A percentile compares a stretch with the other conserved stretches of the same genome.
These are phyloP conservation scores for Niebla homalea DNA, from an alignment of 495 filamentous ascomycete genomes.

Conservation along the genomic window DNA sequence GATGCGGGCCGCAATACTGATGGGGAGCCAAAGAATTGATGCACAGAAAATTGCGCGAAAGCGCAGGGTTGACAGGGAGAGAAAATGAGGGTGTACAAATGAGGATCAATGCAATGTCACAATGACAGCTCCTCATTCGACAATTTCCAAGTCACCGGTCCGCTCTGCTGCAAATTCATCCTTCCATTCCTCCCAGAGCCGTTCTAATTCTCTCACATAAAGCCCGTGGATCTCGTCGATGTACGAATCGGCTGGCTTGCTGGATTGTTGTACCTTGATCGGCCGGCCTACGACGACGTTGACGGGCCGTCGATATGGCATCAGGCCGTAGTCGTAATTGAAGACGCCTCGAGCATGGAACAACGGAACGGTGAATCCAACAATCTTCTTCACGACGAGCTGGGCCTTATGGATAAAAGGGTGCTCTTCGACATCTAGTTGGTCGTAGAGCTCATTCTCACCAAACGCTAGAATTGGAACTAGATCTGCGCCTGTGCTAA, in stretches of 20 bases:
- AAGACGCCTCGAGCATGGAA: constrained; percentile 87
- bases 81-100: too few relatives aligned
- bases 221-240: constrained; percentile 63
- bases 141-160: constrained; percentile 61
- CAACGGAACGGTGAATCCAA: constrained; percentile 89
- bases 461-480: constrained; percentile 88
- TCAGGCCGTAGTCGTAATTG: constrained; percentile 91
- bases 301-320: constrained; percentile 80
- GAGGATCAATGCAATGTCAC: background rate
- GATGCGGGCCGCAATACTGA: too few relatives aligned
- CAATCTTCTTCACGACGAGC: constrained; percentile 61
- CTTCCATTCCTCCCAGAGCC: constrained; percentile 81
- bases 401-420: constrained; percentile 65
- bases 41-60: too few relatives aligned
- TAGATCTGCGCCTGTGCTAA: constrained; percentile 78
- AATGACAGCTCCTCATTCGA: constrained; percentile 40
- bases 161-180: constrained; percentile 66
- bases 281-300: constrained; percentile 81
- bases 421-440: constrained; percentile 55
- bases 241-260: constrained; percentile 53
- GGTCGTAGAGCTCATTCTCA: constrained; percentile 92
- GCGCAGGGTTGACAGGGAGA: too few relatives aligned
- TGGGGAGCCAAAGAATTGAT: too few relatives aligned
- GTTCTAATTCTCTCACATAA: constrained; percentile 67
- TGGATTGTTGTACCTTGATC: constrained; percentile 50